Percentiles rank a stretch among this genome's conserved stretches.
These are phyloP conservation scores for Calvatia gigantea DNA, from an alignment of 768 basidiomycete species.

Conservation along the genomic window DNA sequence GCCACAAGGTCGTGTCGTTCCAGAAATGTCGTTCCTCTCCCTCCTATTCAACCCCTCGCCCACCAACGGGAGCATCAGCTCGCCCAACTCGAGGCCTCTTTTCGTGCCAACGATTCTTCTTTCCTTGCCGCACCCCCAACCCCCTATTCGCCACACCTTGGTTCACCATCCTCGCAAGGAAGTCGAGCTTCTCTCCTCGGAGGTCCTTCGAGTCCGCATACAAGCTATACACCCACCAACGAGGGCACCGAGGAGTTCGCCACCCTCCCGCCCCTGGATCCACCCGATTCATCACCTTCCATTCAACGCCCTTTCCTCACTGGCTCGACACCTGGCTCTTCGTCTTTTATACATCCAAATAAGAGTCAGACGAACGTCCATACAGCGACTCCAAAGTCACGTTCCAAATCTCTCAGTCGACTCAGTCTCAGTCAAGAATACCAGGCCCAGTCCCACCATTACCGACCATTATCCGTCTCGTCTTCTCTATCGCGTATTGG, in stretches of 20 bases:
- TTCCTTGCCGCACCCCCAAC: slow-evolving; percentile 20
- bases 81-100: slow-evolving; percentile 31
- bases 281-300: slow-evolving; percentile 14
- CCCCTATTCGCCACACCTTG: slow-evolving; percentile 15
- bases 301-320: slow-evolving; percentile 23
- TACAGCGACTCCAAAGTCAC: slow-evolving; percentile 11
- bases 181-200: slow-evolving; percentile 33
- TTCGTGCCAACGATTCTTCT: slow-evolving; percentile 16
- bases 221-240: slow-evolving; percentile 11
- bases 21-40: slow-evolving; percentile 43
- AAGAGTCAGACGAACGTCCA: slow-evolving; percentile 1
- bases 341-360: slow-evolving; percentile 24
- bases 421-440: slow-evolving; percentile 11
- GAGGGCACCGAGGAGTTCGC: slow-evolving; percentile 1
- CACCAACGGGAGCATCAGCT: slow-evolving; percentile 53
- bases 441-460: slow-evolving; percentile 14
- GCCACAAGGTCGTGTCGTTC: slow-evolving; percentile 31
- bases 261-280: slow-evolving; percentile 16
- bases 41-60: slow-evolving; percentile 63
- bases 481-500: slow-evolving; percentile 24
- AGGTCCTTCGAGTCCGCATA: slow-evolving; percentile 11
- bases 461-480: slow-evolving; percentile 5
- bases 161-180: slow-evolving; percentile 16
- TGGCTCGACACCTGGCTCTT: slow-evolving; percentile 24
- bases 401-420: slow-evolving; percentile 14